Evolutionary conservation across 345 rosid species (phyloP).

Genomic region (Aquilaria sinensis): DNA sequence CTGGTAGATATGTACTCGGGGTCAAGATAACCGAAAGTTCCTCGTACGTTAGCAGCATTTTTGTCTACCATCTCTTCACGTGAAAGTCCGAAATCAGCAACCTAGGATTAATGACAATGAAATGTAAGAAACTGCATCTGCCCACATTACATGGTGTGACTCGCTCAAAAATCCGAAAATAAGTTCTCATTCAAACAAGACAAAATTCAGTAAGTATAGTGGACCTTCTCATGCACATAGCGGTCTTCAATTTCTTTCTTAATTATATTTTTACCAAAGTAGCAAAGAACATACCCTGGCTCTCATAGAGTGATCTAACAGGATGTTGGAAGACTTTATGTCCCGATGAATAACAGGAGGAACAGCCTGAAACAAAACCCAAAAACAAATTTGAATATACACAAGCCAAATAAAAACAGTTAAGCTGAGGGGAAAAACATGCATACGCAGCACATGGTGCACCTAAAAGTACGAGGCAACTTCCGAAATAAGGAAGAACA

Average conservation of each 20-base stretch:
- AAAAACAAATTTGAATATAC: neutral
- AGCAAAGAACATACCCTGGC: conserved; percentile 64
- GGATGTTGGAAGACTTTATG: conserved; percentile 90
- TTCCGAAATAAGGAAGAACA: neutral
- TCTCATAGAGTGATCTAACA: conserved; percentile 92
- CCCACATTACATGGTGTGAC: no score
- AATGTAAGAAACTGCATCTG: neutral
- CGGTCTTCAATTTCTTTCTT: neutral
- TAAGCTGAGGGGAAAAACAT: no score
- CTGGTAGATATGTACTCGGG: conserved; percentile 90
- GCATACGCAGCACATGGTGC: neutral
- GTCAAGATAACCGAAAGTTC: conserved; percentile 97
- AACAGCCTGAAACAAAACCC: conserved; percentile 57
- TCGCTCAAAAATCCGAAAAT: neutral
- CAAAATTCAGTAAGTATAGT: neutral
- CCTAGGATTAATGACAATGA: conserved; percentile 36
- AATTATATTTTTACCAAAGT: neutral
- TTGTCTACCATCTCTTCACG: conserved; percentile 89
- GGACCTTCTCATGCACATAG: neutral
- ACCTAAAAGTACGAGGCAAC: neutral
- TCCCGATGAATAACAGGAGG: conserved; percentile 98
- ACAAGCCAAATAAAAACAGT: neutral
- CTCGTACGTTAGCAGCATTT: conserved; percentile 72
- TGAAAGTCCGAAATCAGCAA: conserved; percentile 97
- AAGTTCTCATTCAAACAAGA: neutral